These are phyloP conservation scores for Xylaria sp. DNA, from an alignment of 2,329 filamentous ascomycete genomes.

Conservation along the genomic window DNA sequence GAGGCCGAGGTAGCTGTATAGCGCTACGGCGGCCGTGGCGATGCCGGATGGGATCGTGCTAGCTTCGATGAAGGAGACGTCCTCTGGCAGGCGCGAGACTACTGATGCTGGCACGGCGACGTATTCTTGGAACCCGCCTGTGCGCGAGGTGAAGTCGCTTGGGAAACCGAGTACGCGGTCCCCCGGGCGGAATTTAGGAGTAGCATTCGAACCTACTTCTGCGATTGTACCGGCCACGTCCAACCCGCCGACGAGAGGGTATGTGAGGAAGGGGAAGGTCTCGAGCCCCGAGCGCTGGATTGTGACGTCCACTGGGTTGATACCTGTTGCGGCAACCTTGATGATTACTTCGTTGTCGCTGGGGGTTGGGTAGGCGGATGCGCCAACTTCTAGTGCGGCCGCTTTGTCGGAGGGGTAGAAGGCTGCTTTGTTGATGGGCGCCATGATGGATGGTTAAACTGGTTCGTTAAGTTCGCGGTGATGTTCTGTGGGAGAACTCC, in stretches of 20 bases:
- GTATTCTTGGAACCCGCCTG: constrained; percentile 48
- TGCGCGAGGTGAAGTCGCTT: constrained; percentile 25
- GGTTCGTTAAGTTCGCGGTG: background rate
- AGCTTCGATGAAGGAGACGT: constrained; percentile 40
- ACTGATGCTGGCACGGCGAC: constrained; percentile 25
- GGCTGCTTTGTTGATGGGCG: constrained; percentile 43
- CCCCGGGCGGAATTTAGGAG: constrained; percentile 45
- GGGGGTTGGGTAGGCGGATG: constrained; percentile 34
- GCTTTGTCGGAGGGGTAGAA: constrained; percentile 36
- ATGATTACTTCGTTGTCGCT: constrained; percentile 47
- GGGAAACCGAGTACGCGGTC: constrained; percentile 48
- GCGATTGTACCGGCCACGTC: constrained; percentile 51
- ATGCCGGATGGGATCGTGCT: constrained; percentile 45
- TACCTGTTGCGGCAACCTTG: constrained; percentile 45
- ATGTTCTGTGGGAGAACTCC: background rate
- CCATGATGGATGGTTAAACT: constrained; percentile 28
- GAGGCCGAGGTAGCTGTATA: constrained; percentile 44
- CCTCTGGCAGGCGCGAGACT: constrained; percentile 37
- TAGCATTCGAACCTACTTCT: constrained; percentile 44
- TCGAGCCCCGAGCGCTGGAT: constrained; percentile 43
- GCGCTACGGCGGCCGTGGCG: constrained; percentile 45
- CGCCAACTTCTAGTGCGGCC: constrained; percentile 30
- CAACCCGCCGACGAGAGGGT: constrained; percentile 49
- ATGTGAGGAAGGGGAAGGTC: constrained; percentile 42
- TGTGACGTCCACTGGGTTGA: constrained; percentile 51